A percentile compares a stretch with the other conserved stretches of the same genome.
Evolutionary conservation across 176 grass and related monocot genomes (phyloP).

Genomic region (Elaeis guineensis): DNA sequence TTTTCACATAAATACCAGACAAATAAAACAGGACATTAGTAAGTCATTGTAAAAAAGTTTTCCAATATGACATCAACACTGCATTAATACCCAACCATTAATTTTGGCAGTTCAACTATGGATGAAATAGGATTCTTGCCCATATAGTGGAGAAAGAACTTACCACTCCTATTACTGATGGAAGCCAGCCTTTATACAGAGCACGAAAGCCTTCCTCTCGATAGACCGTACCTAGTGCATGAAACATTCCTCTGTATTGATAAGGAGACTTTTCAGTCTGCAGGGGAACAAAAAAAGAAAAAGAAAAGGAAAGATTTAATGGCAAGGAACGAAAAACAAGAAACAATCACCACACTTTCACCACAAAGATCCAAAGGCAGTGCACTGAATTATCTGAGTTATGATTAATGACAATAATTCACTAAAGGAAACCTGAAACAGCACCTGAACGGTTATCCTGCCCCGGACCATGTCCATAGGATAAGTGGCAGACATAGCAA

Average conservation of each 20-base stretch:
- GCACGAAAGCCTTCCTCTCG: constrained; percentile 98
- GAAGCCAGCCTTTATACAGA: constrained; percentile 97
- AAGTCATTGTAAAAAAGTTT: too few relatives aligned
- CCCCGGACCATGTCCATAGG: constrained; percentile 99
- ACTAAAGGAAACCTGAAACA: background rate
- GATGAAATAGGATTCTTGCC: too few relatives aligned
- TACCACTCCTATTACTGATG: constrained; percentile 99
- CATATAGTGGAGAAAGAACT: constrained; percentile 11
- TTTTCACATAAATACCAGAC: too few relatives aligned
- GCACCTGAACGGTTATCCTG: constrained; percentile 95
- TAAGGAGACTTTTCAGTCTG: constrained; percentile 93
- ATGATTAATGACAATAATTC: background rate
- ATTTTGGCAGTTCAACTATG: too few relatives aligned
- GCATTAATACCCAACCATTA: too few relatives aligned
- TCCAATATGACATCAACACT: too few relatives aligned
- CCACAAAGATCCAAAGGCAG: too few relatives aligned
- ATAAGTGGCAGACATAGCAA: constrained; percentile 99
- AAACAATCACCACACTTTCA: background rate
- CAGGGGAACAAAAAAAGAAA: background rate
- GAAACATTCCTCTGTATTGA: constrained; percentile 98
- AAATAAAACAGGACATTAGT: too few relatives aligned
- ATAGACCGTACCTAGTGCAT: constrained; percentile 86
- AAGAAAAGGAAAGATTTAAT: constrained; percentile 3
- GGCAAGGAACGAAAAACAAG: background rate
- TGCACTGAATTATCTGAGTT: too few relatives aligned